These are phyloP conservation scores for Hypoxylon lienhwacheense DNA, from an alignment of 495 filamentous ascomycete species.

Conservation along the genomic window DNA sequence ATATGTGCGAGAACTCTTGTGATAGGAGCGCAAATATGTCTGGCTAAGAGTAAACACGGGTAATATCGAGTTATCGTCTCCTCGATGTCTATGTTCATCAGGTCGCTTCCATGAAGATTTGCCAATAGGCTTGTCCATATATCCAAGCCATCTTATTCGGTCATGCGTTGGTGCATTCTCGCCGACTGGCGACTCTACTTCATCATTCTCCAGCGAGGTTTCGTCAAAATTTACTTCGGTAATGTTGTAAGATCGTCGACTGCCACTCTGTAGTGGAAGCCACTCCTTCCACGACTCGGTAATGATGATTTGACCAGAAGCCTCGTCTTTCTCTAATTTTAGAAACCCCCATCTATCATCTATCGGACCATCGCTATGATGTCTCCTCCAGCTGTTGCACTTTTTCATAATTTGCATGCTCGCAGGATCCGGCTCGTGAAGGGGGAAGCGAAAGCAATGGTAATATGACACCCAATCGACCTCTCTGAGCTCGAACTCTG, in stretches of 20 bases:
- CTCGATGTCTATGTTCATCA: constrained; percentile 45
- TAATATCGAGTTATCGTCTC: constrained; percentile 44
- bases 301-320: constrained; percentile 60
- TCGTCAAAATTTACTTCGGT: constrained; percentile 56
- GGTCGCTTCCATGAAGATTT: constrained; percentile 44
- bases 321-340: constrained; percentile 64
- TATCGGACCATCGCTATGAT: constrained; percentile 72
- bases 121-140: constrained; percentile 43
- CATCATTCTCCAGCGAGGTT: constrained; percentile 8
- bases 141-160: neutral
- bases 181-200: neutral
- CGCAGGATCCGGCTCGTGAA: constrained; percentile 41
- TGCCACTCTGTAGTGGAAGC: constrained; percentile 59
- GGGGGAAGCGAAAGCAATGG: constrained; percentile 63
- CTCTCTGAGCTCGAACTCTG: constrained; percentile 64
- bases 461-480: constrained; percentile 73
- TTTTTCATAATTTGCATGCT: constrained; percentile 40
- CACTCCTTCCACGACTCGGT: constrained; percentile 75
- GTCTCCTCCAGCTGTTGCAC: constrained; percentile 62
- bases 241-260: constrained; percentile 69
- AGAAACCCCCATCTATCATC: constrained; percentile 77
- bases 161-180: neutral
- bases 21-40: constrained; percentile 62
- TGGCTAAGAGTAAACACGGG: constrained; percentile 58
- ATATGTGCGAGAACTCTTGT: constrained; percentile 60